Evolutionary conservation across 2,329 filamentous ascomycete genomes (phyloP), one percentile per base, ranked within the genome.

Genomic region (Thelonectria blattea): DNA sequence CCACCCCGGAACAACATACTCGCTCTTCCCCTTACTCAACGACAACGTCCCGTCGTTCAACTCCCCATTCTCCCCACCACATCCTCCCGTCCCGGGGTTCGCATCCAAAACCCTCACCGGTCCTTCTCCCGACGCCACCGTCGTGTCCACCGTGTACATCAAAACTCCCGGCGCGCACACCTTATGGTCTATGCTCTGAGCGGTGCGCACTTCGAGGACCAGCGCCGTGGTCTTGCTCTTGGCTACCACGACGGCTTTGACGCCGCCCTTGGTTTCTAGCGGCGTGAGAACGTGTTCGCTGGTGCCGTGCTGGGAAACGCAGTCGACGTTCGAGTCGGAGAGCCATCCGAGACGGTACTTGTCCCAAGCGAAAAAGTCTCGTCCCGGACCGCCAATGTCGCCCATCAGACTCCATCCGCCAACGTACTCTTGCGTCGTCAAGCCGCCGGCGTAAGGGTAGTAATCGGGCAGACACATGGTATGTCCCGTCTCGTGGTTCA

Each of bases 291-390:
- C 67, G 48, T 77, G 74, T 10, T 66, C 65, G 3, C 57, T 76
- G 2, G 64, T 70, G 3, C 69, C 71, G 3, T 49, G 20, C 1
- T 53, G 52, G 2, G 62, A 49, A 17, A 77, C 58, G 49, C 76
- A 78, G n/a, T 73, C 73, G 17, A 78, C 20, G 30, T 73, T 68
- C 1, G 65, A 57, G 22, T 78, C 75, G 1, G 58, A 52, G 5
- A 78, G 57, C 76, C 76, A 78, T 17, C 75, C 75, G 22, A 78
- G 63, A 32, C 73, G 66, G 75, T 75, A 78, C 65, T 78, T 76
- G 56, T 77, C 70, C 75, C 76, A 78, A 2, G 73, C 73, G 34
- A 78, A 76, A 51, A 71, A 77, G 37, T 77, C 75, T 14, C 74
- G 74, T 12, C 67, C 72, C 1, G 68, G 70, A 2, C 73, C 75